Evolutionary conservation across 2,329 filamentous ascomycete species (phyloP).

Genomic region (Ascochyta fabae): DNA sequence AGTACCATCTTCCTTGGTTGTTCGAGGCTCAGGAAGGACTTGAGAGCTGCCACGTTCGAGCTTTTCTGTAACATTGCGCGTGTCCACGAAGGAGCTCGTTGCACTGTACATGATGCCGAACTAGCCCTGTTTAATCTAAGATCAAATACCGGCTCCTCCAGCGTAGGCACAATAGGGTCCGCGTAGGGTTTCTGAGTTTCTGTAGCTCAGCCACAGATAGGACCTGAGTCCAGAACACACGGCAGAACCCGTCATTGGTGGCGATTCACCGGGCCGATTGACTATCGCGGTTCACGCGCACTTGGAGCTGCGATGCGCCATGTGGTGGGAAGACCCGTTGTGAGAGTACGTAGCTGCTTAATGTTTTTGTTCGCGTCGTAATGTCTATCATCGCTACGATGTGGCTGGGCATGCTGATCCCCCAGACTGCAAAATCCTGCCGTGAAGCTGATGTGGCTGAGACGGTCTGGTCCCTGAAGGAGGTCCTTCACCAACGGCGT

Average conservation of each 20-base stretch:
- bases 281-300: not conserved
- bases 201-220: not conserved
- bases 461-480: not conserved
- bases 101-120: not conserved
- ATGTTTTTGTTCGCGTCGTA: not conserved
- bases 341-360: too few relatives aligned
- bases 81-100: not conserved
- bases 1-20: too few relatives aligned
- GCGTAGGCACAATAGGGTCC: not conserved
- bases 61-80: too few relatives aligned
- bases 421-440: not conserved
- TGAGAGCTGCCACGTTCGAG: too few relatives aligned
- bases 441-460: not conserved
- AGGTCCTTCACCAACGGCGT: not conserved
- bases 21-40: too few relatives aligned
- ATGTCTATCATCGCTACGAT: not conserved
- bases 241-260: not conserved
- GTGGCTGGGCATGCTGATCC: not conserved
- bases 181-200: not conserved
- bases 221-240: not conserved
- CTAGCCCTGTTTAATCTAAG: too few relatives aligned
- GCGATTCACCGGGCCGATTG: not conserved
- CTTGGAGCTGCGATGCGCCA: not conserved
- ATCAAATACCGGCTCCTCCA: too few relatives aligned
- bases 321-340: not conserved